A percentile compares a stretch with the other conserved stretches of the same genome.
phyloP scores from a whole-genome alignment of 768 basidiomycete species.

The Pleurotus citrinopileatus region DNA sequence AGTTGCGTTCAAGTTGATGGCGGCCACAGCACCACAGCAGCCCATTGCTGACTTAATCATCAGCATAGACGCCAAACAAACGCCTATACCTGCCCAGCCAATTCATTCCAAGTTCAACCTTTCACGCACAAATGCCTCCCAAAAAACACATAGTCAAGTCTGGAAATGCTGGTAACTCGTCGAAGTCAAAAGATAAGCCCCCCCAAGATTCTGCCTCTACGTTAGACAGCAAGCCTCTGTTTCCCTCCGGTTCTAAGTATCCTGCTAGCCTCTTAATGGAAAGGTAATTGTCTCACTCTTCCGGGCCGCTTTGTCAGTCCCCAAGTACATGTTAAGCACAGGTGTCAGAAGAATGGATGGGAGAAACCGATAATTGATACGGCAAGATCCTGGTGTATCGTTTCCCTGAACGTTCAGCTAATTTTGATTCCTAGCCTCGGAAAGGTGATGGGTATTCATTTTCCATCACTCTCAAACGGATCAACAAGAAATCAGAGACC shows the following conservation, averaged over 20 bases:
- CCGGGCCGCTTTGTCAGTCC: too few species aligned
- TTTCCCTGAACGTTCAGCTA: constrained; percentile 10
- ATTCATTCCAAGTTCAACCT: too few species aligned
- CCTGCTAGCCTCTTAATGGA: constrained; percentile 80
- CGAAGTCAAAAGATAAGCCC: constrained; percentile 42
- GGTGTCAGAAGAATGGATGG: constrained; percentile 90
- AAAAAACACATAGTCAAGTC: constrained; percentile 80
- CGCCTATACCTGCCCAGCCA: too few species aligned
- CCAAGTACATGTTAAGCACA: constrained; percentile 23
- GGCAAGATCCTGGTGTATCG: constrained; percentile 33
- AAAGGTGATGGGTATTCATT: constrained; percentile 58
- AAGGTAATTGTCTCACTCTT: constrained; percentile 47
- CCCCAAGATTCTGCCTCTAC: constrained; percentile 16
- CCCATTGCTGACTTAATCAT: too few species aligned
- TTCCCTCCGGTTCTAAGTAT: constrained; percentile 83
- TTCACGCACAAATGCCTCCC: too few species aligned
- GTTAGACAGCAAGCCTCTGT: constrained; percentile 54
- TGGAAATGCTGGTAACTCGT: constrained; percentile 87
- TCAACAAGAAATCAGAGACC: constrained; percentile 64
- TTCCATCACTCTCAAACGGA: constrained; percentile 58
- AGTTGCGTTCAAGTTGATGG: too few species aligned
- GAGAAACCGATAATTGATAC: constrained; percentile 80
- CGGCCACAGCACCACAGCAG: too few species aligned
- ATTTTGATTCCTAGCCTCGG: constrained; percentile 36
- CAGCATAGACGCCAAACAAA: too few species aligned